Evolutionary conservation across 1,284 basidiomycete genomes (phyloP).

Genomic region (Ceraceosorus guamensis): DNA sequence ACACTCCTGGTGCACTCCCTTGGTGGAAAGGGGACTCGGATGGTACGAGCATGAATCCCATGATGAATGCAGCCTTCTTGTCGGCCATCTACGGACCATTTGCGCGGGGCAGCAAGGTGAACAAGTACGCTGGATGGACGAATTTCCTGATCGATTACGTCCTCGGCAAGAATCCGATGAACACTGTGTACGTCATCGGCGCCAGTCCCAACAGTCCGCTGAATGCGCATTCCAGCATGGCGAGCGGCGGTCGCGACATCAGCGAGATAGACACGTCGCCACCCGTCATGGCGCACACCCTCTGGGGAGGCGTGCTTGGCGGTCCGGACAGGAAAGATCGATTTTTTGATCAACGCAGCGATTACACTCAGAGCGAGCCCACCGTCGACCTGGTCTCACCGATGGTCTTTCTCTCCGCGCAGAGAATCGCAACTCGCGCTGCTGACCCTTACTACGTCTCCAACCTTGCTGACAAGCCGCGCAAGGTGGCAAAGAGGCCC

Average conservation of each 20-base stretch:
- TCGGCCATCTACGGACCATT: slow-evolving; percentile 68
- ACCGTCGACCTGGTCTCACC: slow-evolving; percentile 68
- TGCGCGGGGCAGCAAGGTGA: slow-evolving; percentile 54
- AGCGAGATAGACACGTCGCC: slow-evolving; percentile 65
- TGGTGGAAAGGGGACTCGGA: slow-evolving; percentile 75
- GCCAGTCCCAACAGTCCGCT: slow-evolving; percentile 77
- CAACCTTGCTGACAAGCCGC: too few species aligned
- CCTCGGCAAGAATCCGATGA: slow-evolving; percentile 80
- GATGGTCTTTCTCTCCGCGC: slow-evolving; percentile 70
- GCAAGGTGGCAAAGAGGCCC: too few species aligned
- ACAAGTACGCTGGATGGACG: slow-evolving; percentile 65
- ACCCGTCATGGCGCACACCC: slow-evolving; percentile 61
- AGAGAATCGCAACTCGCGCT: slow-evolving; percentile 61
- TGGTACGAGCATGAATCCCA: slow-evolving; percentile 70
- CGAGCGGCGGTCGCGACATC: slow-evolving; percentile 67
- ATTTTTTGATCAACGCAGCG: slow-evolving; percentile 74
- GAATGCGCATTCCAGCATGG: slow-evolving; percentile 80
- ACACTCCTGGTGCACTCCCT: slow-evolving; percentile 62
- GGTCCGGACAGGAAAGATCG: slow-evolving; percentile 70
- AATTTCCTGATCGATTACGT: slow-evolving; percentile 70
- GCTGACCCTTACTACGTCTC: slow-evolving; percentile 72
- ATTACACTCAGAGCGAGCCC: slow-evolving; percentile 72
- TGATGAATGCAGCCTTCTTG: slow-evolving; percentile 75
- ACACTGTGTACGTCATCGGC: slow-evolving; percentile 71
- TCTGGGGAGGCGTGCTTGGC: slow-evolving; percentile 81